Evolutionary conservation across 2,329 filamentous ascomycete genomes (phyloP).

Genomic region (Cercospora nicotianae): DNA sequence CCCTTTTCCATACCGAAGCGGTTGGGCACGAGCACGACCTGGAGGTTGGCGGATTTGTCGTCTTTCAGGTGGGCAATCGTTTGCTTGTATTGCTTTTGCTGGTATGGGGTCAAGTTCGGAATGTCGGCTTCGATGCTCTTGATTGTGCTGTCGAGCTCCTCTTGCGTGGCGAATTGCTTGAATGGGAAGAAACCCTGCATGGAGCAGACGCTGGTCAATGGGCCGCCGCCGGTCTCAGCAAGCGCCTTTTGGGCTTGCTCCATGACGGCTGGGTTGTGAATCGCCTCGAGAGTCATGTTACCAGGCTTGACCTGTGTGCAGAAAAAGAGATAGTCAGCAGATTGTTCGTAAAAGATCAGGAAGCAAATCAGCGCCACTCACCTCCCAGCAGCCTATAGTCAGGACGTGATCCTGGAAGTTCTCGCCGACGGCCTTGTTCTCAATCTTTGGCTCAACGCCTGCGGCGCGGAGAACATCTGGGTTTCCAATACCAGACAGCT

Average conservation of each 20-base stretch:
- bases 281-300: conserved; percentile 33
- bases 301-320: conserved; percentile 28
- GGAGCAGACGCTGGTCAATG: conserved; percentile 37
- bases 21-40: conserved; percentile 39
- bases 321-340: neutral
- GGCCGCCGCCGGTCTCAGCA: conserved; percentile 36
- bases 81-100: conserved; percentile 40
- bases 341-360: neutral
- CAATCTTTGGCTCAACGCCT: conserved; percentile 46
- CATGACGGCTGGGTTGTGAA: conserved; percentile 38
- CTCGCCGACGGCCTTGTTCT: conserved; percentile 49
- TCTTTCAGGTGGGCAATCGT: conserved; percentile 39
- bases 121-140: conserved; percentile 35
- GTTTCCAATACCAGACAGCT: conserved; percentile 62
- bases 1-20: conserved; percentile 35
- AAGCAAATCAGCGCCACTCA: neutral
- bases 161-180: conserved; percentile 38
- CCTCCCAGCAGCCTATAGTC: conserved; percentile 29
- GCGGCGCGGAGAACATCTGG: conserved; percentile 42
- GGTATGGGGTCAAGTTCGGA: conserved; percentile 35
- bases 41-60: conserved; percentile 42
- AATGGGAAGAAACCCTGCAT: conserved; percentile 43
- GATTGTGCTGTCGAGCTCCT: conserved; percentile 38
- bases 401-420: conserved; percentile 53
- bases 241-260: conserved; percentile 38